Evolutionary conservation across 345 rosid genomes (phyloP), one percentile per base, ranked within the genome.

Genomic region (Camelina sativa): DNA sequence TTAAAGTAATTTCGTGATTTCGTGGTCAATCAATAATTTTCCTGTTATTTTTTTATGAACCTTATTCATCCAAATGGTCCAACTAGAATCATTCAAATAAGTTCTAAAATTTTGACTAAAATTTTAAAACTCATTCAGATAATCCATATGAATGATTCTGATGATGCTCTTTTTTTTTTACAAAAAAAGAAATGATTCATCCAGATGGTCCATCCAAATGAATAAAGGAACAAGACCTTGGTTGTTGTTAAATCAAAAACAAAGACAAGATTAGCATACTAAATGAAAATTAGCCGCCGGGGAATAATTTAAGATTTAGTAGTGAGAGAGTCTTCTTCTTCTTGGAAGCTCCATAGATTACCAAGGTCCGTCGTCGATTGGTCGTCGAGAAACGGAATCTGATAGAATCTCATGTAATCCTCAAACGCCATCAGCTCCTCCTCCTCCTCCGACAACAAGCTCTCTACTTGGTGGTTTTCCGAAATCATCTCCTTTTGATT

Each of bases 401-500:
- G 87, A 78, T 88, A 90, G 43, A 87, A 83, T 79, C 80, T 88
- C 94, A 92, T 92, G 83, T 71, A 84, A 63, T 84, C 79, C 79
- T 92, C 96, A 35, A 80, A 92, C 2, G 87, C 92, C 84, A 85
- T 82, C 16, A 92, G 85, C 79, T 92, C 98, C 28, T 25, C 28
- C 4, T 25, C 28, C 28, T 25, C 28, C 75, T 87, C 90, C 10
- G 92, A 82, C 37, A 88, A 77, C 37, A 88, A 77, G 69, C 76
- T 86, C 79, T 71, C 83, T 28, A 84, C 84, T 67, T 85, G 85
- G 55, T 69, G 85, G 55, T 69, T 79, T 28, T 78, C 77, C 48
- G 34, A 12, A 40, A 61, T 13, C 50, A 73, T 85, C 77, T 78
- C 83, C 5, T 67, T 56, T 71, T 75, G 15, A 61, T 61, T 38